phyloP scores from a whole-genome alignment of 2,329 filamentous ascomycete species.

The Diplodia corticola region DNA sequence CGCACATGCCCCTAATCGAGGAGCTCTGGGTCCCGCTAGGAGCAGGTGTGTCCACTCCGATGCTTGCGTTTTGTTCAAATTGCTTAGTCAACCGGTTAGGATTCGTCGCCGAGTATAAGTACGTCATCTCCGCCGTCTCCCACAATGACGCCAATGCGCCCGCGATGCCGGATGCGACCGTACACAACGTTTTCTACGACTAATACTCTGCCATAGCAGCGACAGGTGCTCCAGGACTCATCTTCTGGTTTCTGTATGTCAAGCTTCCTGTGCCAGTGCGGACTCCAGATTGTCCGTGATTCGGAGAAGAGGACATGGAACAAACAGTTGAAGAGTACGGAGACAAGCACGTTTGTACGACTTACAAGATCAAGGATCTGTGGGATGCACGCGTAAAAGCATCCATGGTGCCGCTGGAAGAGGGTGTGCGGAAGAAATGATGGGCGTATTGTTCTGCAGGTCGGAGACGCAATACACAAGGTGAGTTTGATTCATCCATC shows the following conservation, averaged over 20 bases:
- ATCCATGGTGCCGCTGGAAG: background rate
- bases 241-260: constrained; percentile 2
- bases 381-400: background rate
- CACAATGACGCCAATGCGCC: background rate
- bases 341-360: background rate
- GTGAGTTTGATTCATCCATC: constrained; percentile 20
- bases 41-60: too few species aligned
- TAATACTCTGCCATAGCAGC: constrained; percentile 25
- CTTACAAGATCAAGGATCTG: background rate
- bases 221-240: constrained; percentile 4
- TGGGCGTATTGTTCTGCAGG: background rate
- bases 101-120: background rate
- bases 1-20: constrained; percentile 49
- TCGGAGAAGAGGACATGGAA: constrained; percentile 36
- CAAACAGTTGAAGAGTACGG: constrained; percentile 16
- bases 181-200: constrained; percentile 25
- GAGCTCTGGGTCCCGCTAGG: constrained; percentile 44
- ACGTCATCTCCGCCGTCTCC: background rate
- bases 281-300: constrained; percentile 26
- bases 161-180: background rate
- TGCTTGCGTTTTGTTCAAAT: too few species aligned
- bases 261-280: background rate
- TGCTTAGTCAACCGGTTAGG: background rate
- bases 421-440: constrained; percentile 4
- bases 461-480: constrained; percentile 5